phyloP scores from a whole-genome alignment of 2,329 filamentous ascomycete genomes.

The Penicillium occitanis region DNA sequence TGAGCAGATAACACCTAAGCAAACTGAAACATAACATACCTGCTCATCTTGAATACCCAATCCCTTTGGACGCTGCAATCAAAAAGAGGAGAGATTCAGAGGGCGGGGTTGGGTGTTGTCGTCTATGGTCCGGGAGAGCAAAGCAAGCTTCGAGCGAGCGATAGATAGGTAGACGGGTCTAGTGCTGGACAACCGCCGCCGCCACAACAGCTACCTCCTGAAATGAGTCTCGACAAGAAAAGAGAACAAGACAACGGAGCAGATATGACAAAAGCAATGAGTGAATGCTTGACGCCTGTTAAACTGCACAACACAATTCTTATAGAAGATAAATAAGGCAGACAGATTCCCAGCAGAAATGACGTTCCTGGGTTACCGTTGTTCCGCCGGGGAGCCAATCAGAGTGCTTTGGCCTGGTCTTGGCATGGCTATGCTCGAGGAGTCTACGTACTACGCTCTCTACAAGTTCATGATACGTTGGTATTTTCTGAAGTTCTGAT shows the following conservation, averaged over 20 bases:
- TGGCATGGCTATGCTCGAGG: slow-evolving; percentile 4
- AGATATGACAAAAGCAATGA: not conserved
- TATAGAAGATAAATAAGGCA: slow-evolving; percentile 7
- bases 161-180: not conserved
- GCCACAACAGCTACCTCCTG: not conserved
- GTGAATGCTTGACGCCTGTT: too few species aligned
- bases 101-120: slow-evolving; percentile 1
- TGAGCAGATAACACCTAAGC: not conserved
- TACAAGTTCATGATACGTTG: not conserved
- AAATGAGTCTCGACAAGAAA: not conserved
- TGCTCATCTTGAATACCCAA: slow-evolving; percentile 56
- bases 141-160: not conserved
- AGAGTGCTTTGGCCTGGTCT: not conserved
- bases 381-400: slow-evolving; percentile 11
- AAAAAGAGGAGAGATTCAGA: not conserved
- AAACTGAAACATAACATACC: slow-evolving; percentile 40
- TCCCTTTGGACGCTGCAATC: not conserved
- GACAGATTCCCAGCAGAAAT: slow-evolving; percentile 16
- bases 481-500: not conserved
- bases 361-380: slow-evolving; percentile 17
- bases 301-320: not conserved
- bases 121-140: not conserved
- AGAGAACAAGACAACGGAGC: not conserved
- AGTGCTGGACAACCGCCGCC: not conserved
- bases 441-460: not conserved